Base-by-base conservation (phyloP, 2,329 filamentous ascomycete genomes). In the Uncinocarpus reesii region DNA sequence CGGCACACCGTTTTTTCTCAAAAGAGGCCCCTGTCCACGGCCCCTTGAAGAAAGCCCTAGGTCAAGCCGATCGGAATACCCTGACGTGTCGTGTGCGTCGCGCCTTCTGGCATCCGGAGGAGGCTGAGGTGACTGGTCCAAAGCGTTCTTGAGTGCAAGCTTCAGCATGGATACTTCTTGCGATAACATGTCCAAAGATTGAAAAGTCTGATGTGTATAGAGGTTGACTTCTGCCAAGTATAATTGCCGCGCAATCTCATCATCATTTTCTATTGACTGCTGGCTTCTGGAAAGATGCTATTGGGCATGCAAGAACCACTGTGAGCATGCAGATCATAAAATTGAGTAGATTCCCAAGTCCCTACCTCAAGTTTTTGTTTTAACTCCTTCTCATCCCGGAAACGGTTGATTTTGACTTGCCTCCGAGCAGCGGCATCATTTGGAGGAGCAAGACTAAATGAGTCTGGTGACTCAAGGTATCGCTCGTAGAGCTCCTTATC, bases 121-220 rank as follows among this genome's bases (percentile, higher is more conserved):
- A 13, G 54, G 52, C 41, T 67, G 56, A 24, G 62, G 59, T 15
- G 57, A 55, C 43, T 60, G 66, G 24, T 65, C 76, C 58, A 63
- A 74, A 45, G 46, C 70, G 56, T 42, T 75, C 5, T 20, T 42
- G 64, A 47, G 86, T 31, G 86, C 86, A 57, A 82, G 76, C 1
- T 83, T 80, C 13, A 98, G 73, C 55, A 98, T 84, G 50, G 89
- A 80, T 49, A 87, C 65, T 68, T 98, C 92, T 57, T 86, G 83
- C 34, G 84, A 85, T 50, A 95, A 75, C 15, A 85, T 79, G 65
- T 96, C 92, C n/a, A 98, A 76, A 0, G 81, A 77, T 62, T 92
- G 84, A 59, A 96, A 93, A 4, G 88, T 75, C 62, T 84, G 79
- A 65, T 95, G 86, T 2, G 82, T 77, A 58, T 77, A 79, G 54